A percentile compares a stretch with the other conserved stretches of the same genome.
These are phyloP conservation scores for Penicillium longicatenatum DNA, from an alignment of 495 filamentous ascomycete genomes.

Conservation along the genomic window DNA sequence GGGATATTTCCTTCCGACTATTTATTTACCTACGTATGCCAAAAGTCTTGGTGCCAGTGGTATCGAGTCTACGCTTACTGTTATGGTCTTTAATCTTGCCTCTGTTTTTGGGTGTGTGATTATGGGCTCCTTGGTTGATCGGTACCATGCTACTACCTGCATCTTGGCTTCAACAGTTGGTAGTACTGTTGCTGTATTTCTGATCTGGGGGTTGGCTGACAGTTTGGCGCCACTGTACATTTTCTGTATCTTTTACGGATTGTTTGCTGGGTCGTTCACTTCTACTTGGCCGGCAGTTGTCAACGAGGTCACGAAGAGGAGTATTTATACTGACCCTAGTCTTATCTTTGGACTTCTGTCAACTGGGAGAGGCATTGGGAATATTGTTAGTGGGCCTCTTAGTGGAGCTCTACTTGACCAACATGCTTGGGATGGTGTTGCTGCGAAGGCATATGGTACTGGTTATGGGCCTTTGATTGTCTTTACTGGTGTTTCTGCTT, in stretches of 20 bases:
- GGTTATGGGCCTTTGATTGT: constrained; percentile 44
- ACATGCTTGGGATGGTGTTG: constrained; percentile 18
- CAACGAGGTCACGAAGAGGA: constrained; percentile 43
- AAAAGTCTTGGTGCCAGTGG: constrained; percentile 39
- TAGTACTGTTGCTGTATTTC: constrained; percentile 55
- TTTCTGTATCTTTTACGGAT: constrained; percentile 63
- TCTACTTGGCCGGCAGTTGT: constrained; percentile 61
- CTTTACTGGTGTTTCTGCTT: constrained; percentile 46
- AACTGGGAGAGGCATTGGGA: constrained; percentile 62
- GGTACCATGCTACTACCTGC: constrained; percentile 55
- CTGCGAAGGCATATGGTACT: constrained; percentile 39
- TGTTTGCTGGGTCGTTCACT: constrained; percentile 61
- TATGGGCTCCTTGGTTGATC: constrained; percentile 59
- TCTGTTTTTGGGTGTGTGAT: constrained; percentile 56
- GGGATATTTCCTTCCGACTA: constrained; percentile 62
- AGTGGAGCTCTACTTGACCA: constrained; percentile 53
- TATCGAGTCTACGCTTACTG: constrained; percentile 41
- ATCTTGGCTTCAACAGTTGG: constrained; percentile 57
- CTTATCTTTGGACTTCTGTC: constrained; percentile 60
- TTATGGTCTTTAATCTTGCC: constrained; percentile 55
- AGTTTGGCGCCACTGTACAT: constrained; percentile 54
- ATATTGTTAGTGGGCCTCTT: constrained; percentile 56
- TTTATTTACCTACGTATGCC: constrained; percentile 63
- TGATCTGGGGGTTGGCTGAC: constrained; percentile 65
- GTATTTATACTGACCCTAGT: constrained; percentile 41